Conservation (phyloP, 345 rosid species). For the Murraya paniculata region DNA sequence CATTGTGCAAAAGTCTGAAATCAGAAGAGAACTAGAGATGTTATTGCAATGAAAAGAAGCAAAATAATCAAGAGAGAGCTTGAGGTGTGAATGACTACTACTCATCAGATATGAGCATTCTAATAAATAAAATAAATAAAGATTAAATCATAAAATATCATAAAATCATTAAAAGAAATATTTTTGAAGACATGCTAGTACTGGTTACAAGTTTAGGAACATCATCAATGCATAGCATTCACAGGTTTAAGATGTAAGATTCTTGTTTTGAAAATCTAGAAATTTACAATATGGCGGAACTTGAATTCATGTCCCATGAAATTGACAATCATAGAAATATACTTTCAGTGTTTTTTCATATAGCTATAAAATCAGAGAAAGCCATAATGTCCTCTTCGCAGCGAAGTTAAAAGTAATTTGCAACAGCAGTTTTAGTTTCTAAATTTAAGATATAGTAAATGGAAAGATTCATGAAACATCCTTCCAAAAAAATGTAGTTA, state of each 20-base stretch:
- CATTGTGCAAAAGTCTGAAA: constrained; percentile 39
- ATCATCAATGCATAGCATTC: background rate
- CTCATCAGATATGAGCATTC: background rate
- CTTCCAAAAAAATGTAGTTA: background rate
- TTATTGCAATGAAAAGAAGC: background rate
- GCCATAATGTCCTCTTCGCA: background rate
- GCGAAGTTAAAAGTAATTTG: background rate
- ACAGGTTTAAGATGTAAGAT: background rate
- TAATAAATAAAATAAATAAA: background rate
- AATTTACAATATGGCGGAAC: background rate
- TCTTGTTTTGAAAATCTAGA: background rate
- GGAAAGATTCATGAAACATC: background rate
- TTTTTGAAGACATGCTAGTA: background rate
- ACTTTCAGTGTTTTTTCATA: background rate
- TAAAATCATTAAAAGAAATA: background rate
- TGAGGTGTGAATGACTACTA: background rate
- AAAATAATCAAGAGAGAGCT: background rate
- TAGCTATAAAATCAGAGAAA: background rate
- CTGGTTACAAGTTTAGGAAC: background rate
- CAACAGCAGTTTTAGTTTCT: too few species aligned
- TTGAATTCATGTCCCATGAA: background rate
- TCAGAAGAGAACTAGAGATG: constrained; percentile 1
- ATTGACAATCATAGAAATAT: background rate
- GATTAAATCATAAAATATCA: background rate
- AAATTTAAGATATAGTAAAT: background rate